Conservation (phyloP, 2,329 filamentous ascomycete genomes). For the Ophiobolus disseminans region DNA sequence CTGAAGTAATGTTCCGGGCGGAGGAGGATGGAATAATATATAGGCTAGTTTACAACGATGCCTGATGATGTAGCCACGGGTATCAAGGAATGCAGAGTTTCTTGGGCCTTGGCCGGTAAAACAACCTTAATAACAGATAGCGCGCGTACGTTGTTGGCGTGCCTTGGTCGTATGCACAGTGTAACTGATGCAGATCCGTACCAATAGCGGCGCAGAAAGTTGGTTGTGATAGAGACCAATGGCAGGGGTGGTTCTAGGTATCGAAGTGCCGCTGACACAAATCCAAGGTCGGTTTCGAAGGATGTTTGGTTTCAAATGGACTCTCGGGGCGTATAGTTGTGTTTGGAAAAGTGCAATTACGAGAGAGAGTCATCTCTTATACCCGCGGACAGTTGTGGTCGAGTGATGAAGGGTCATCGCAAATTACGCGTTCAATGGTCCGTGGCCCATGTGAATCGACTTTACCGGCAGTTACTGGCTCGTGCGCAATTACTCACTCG, state of each 20-base stretch:
- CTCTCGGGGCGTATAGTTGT: neutral
- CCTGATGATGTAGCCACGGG: constrained; percentile 40
- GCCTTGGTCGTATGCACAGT: constrained; percentile 25
- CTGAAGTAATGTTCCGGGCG: neutral
- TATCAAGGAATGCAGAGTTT: constrained; percentile 33
- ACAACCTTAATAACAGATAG: constrained; percentile 24
- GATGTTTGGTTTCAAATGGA: no score
- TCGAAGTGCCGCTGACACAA: constrained; percentile 4
- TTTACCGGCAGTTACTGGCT: neutral
- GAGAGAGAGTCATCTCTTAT: neutral
- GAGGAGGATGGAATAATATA: constrained; percentile 30
- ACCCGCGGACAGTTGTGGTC: neutral
- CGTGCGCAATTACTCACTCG: constrained; percentile 3
- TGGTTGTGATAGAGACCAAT: neutral
- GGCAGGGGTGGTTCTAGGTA: constrained; percentile 1
- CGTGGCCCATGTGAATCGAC: no score
- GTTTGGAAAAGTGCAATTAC: neutral
- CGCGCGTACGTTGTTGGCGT: constrained; percentile 26
- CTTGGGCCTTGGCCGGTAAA: constrained; percentile 25
- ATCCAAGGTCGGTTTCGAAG: no score
- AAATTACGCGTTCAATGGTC: constrained; percentile 1
- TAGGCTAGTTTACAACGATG: constrained; percentile 25
- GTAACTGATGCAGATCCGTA: constrained; percentile 13
- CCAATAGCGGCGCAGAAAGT: constrained; percentile 22
- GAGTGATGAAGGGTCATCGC: constrained; percentile 1